Conservation (phyloP, 139 green algal genomes). For the Auxenochlorella pyrenoidosa region DNA sequence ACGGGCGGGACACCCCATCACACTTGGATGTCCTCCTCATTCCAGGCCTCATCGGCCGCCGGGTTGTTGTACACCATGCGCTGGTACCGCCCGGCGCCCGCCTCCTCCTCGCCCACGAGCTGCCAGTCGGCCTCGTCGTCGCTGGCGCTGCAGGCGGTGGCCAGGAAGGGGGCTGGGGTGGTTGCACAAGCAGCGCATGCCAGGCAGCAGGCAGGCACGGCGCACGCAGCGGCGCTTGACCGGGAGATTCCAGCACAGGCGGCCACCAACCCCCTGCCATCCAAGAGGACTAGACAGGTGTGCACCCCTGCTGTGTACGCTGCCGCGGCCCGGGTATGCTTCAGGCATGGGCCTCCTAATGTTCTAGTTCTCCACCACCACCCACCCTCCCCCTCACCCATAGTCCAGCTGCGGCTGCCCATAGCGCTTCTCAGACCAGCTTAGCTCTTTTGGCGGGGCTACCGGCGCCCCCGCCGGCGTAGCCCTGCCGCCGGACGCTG, state of each 20-base stretch:
- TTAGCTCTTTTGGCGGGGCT: neutral
- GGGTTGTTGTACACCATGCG: neutral
- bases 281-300: too few relatives aligned
- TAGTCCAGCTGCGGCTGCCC: neutral
- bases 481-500: neutral
- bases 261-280: too few relatives aligned
- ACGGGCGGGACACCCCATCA: neutral
- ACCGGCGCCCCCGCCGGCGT: neutral
- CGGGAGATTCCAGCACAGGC: too few relatives aligned
- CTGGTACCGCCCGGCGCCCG: neutral
- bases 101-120: neutral
- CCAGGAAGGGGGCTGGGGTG: neutral
- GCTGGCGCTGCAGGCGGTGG: neutral
- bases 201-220: neutral
- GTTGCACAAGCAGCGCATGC: neutral
- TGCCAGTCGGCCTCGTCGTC: neutral
- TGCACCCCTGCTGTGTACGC: too few relatives aligned
- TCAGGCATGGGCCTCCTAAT: too few relatives aligned
- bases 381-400: neutral
- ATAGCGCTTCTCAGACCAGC: constrained; percentile 11
- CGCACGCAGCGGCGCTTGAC: too few relatives aligned
- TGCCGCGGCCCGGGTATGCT: too few relatives aligned
- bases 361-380: too few relatives aligned
- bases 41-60: neutral
- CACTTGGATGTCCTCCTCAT: neutral